These are phyloP conservation scores for Chlorella sp. DNA, from an alignment of 139 green algal genomes.

Conservation along the genomic window DNA sequence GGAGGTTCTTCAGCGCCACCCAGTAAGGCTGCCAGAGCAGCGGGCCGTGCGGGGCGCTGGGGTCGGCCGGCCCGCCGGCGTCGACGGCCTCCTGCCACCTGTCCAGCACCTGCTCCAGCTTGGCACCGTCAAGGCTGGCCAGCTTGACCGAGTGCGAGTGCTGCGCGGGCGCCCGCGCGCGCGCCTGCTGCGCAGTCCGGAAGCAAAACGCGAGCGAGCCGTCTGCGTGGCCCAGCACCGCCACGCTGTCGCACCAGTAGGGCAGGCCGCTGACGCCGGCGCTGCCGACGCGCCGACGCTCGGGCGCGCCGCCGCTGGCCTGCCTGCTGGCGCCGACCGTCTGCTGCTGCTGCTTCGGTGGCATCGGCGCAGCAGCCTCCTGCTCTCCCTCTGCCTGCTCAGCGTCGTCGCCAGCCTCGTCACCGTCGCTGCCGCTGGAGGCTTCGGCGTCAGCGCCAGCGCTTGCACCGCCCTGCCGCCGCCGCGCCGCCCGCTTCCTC, in stretches of 20 bases:
- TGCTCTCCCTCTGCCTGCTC: background rate
- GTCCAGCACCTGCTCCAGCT: background rate
- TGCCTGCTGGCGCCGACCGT: background rate
- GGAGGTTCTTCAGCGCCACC: too few relatives aligned
- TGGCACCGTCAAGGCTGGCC: background rate
- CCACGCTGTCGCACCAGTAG: constrained; percentile 12
- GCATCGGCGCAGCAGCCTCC: background rate
- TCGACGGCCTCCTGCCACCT: constrained; percentile 17
- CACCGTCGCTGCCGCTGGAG: background rate
- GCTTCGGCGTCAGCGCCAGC: too few relatives aligned
- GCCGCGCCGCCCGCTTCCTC: too few relatives aligned
- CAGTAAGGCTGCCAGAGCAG: too few relatives aligned
- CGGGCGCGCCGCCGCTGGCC: background rate
- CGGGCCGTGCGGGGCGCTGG: too few relatives aligned
- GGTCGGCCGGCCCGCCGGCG: too few relatives aligned
- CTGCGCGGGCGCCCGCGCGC: background rate
- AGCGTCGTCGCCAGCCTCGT: background rate
- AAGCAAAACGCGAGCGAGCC: constrained; percentile 22
- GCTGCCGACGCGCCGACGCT: too few relatives aligned
- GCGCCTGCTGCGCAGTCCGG: background rate
- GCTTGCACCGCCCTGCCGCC: too few relatives aligned
- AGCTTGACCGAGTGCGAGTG: background rate
- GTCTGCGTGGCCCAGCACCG: constrained; percentile 1
- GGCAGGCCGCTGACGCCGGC: constrained; percentile 3
- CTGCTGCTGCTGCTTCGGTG: background rate